Evolutionary conservation across 1,139 yeast genomes (phyloP).

Genomic region (Candida frijolesensis): DNA sequence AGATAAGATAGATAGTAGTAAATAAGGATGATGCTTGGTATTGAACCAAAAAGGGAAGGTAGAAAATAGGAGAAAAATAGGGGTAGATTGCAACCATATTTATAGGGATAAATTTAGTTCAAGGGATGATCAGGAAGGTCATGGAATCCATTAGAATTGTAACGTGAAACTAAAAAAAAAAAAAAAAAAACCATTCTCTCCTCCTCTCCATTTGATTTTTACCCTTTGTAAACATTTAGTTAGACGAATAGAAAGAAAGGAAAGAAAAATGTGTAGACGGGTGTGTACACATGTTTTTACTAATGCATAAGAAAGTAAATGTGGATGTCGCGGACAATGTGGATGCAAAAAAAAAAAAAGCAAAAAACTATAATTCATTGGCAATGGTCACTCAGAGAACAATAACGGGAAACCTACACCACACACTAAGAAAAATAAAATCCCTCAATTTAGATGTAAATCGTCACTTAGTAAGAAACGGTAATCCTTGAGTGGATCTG

Average conservation of each 20-base stretch:
- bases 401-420: neutral
- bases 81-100: constrained; percentile 10
- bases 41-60: neutral
- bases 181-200: neutral
- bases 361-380: neutral
- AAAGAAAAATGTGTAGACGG: neutral
- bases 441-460: no score
- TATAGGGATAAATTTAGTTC: constrained; percentile 5
- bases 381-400: constrained; percentile 2
- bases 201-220: neutral
- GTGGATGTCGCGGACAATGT: constrained; percentile 2
- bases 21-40: neutral
- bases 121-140: neutral
- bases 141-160: neutral
- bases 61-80: constrained; percentile 5
- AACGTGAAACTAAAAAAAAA: neutral
- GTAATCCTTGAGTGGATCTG: no score
- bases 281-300: neutral
- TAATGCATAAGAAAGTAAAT: neutral
- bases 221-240: no score
- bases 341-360: constrained; percentile 8
- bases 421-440: no score
- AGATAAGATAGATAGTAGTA: neutral
- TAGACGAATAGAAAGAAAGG: neutral
- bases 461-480: no score